phyloP scores from a whole-genome alignment of 176 grass and related monocot genomes.

The Chloris gayana region DNA sequence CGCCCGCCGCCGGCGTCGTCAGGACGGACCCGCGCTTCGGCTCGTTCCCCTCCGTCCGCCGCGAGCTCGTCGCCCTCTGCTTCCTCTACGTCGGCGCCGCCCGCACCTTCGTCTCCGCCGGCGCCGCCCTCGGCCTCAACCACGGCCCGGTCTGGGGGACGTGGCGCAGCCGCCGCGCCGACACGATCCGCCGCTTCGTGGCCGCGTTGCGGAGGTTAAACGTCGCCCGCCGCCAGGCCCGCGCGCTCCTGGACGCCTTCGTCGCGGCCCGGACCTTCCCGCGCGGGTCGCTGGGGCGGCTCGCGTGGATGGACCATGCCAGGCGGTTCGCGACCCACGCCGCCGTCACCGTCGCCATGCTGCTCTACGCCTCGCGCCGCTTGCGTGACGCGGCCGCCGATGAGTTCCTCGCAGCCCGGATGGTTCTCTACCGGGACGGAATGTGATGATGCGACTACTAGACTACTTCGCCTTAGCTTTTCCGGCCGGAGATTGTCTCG shows the following conservation, averaged over 20 bases:
- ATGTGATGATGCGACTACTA: too few species aligned
- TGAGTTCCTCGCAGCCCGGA: too few species aligned
- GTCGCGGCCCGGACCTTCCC: not conserved
- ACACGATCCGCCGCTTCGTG: not conserved
- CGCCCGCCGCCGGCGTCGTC: too few species aligned
- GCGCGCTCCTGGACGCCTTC: not conserved
- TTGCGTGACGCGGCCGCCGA: too few species aligned
- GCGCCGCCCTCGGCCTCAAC: not conserved
- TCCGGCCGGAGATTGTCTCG: too few species aligned
- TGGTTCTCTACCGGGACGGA: too few species aligned
- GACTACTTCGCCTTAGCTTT: too few species aligned
- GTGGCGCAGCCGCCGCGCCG: not conserved
- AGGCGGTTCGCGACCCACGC: not conserved
- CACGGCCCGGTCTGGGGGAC: not conserved
- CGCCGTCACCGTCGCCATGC: not conserved
- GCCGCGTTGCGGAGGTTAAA: not conserved
- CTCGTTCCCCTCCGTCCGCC: too few species aligned
- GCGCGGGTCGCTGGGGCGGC: not conserved
- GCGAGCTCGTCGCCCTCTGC: too few species aligned
- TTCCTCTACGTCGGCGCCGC: not conserved
- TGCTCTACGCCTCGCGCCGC: too few species aligned
- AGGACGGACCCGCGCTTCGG: too few species aligned
- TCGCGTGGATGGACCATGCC: not conserved
- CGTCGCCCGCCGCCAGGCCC: not conserved
- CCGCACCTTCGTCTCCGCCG: not conserved